Conservation (phyloP, 2,329 filamentous ascomycete genomes). For the Trichoderma cornu-damae region DNA sequence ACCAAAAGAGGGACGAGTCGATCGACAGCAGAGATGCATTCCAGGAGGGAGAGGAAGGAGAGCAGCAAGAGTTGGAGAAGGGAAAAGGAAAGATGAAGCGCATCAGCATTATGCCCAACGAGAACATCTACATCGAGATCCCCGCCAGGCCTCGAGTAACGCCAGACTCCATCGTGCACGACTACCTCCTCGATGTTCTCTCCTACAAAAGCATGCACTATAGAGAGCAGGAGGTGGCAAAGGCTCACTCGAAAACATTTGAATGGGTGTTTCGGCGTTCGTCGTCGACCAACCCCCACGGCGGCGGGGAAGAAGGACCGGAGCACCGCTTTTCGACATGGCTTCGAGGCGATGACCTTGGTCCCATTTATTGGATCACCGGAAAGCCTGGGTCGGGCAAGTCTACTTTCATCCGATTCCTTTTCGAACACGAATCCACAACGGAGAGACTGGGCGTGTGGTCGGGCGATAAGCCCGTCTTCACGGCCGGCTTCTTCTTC, state of each 20-base stretch:
- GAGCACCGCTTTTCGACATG: slow-evolving; percentile 26
- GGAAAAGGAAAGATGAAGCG: neutral
- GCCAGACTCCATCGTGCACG: slow-evolving; percentile 25
- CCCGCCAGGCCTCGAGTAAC: slow-evolving; percentile 12
- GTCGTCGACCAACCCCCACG: neutral
- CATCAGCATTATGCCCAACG: neutral
- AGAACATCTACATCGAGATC: neutral
- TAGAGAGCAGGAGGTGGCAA: slow-evolving; percentile 29
- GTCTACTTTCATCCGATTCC: slow-evolving; percentile 41
- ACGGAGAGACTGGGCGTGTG: slow-evolving; percentile 25
- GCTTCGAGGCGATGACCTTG: slow-evolving; percentile 23
- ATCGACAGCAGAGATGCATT: neutral
- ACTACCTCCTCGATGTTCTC: slow-evolving; percentile 31
- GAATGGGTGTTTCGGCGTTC: slow-evolving; percentile 34
- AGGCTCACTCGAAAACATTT: slow-evolving; percentile 32
- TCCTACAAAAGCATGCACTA: slow-evolving; percentile 32
- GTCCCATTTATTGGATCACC: slow-evolving; percentile 35
- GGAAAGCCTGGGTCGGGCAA: slow-evolving; percentile 44
- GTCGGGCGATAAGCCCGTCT: slow-evolving; percentile 26
- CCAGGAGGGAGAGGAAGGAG: neutral
- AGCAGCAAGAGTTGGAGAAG: neutral
- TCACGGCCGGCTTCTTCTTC: slow-evolving; percentile 41
- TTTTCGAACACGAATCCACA: slow-evolving; percentile 26
- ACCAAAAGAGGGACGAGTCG: neutral
- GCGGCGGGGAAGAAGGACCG: neutral